Conservation (phyloP, 2,329 filamentous ascomycete genomes). For the Fusarium compactum region DNA sequence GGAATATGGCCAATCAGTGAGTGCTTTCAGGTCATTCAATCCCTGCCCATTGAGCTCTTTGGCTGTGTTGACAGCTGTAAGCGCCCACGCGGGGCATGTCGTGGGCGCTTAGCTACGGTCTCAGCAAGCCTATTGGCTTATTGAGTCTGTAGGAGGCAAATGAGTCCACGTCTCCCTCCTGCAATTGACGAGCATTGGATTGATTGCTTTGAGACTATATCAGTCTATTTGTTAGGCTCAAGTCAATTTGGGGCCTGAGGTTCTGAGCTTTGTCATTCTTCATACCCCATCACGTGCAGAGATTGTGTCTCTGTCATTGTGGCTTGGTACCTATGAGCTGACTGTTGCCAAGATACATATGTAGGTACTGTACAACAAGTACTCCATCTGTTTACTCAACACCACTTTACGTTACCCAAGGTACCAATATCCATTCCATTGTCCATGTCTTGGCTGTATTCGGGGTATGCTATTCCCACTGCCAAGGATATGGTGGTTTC, state of each 20-base stretch:
- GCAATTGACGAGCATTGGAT: slow-evolving; percentile 26
- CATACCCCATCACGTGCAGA: slow-evolving; percentile 16
- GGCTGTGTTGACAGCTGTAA: slow-evolving; percentile 25
- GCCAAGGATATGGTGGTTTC: slow-evolving; percentile 21
- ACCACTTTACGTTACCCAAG: slow-evolving; percentile 13
- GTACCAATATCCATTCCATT: slow-evolving; percentile 27
- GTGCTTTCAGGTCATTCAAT: slow-evolving; percentile 16
- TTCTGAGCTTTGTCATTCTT: not conserved
- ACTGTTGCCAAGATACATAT: not conserved
- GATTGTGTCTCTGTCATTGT: not conserved
- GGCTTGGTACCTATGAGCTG: not conserved
- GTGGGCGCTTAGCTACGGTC: slow-evolving; percentile 28
- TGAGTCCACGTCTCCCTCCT: slow-evolving; percentile 18
- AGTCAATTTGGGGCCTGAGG: not conserved
- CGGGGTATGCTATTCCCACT: slow-evolving; percentile 5
- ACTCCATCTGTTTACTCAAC: not conserved
- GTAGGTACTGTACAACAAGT: not conserved
- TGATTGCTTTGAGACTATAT: not conserved
- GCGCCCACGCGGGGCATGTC: slow-evolving; percentile 34
- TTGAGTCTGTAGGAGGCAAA: slow-evolving; percentile 15
- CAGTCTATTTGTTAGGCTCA: not conserved
- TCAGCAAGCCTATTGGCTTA: slow-evolving; percentile 28
- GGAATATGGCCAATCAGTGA: slow-evolving; percentile 25
- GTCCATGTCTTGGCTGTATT: slow-evolving; percentile 14
- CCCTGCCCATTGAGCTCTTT: slow-evolving; percentile 8